Percentiles rank a stretch among this genome's conserved stretches.
These are phyloP conservation scores for Clonostachys byssicola DNA, from an alignment of 2,329 filamentous ascomycete species.

Conservation along the genomic window DNA sequence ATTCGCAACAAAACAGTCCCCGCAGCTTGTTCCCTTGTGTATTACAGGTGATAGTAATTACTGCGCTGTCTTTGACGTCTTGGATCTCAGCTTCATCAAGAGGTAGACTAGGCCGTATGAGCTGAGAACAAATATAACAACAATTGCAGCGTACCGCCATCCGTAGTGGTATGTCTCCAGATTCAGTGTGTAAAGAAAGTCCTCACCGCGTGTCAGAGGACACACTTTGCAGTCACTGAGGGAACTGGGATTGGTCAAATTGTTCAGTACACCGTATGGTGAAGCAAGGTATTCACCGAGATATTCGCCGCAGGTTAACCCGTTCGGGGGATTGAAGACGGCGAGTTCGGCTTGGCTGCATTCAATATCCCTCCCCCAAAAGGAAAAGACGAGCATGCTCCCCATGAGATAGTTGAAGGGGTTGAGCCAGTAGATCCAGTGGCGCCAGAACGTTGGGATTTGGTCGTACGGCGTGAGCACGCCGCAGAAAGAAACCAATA, in stretches of 20 bases:
- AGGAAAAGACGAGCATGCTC: constrained; percentile 45
- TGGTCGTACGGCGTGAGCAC: constrained; percentile 64
- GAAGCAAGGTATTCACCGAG: constrained; percentile 41
- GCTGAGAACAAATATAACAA: constrained; percentile 49
- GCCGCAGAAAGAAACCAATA: constrained; percentile 69
- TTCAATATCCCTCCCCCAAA: constrained; percentile 39
- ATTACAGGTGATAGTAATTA: too few relatives aligned
- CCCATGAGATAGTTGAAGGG: constrained; percentile 60
- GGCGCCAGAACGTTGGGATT: constrained; percentile 63
- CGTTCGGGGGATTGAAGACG: constrained; percentile 42
- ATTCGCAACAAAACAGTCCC: too few relatives aligned
- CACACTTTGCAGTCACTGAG: constrained; percentile 55
- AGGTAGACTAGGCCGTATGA: constrained; percentile 43
- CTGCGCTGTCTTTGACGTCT: constrained; percentile 38
- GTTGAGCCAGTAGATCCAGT: constrained; percentile 57
- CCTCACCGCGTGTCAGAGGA: constrained; percentile 51
- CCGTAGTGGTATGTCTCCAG: constrained; percentile 57
- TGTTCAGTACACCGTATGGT: constrained; percentile 37
- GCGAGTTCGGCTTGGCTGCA: constrained; percentile 48
- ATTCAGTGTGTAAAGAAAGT: constrained; percentile 58
- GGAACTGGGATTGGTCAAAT: constrained; percentile 57
- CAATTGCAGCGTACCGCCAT: constrained; percentile 62
- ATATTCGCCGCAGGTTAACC: constrained; percentile 55
- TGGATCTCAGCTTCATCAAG: constrained; percentile 43
- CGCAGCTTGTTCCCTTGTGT: too few relatives aligned